Evolutionary conservation across 2,329 filamentous ascomycete species (phyloP).

Genomic region (Botryotinia narcissicola): DNA sequence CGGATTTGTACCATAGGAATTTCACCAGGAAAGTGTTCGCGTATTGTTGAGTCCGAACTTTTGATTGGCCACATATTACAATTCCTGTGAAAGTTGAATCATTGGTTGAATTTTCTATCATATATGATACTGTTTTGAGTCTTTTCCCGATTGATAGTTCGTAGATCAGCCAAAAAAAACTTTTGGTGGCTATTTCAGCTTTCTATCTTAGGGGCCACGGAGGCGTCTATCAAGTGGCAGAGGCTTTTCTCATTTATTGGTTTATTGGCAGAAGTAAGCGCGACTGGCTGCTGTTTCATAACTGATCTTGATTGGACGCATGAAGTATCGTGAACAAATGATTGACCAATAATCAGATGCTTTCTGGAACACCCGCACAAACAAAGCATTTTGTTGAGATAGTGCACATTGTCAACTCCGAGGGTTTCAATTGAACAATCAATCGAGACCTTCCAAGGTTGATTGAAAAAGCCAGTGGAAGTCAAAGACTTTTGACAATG

Average conservation of each 20-base stretch:
- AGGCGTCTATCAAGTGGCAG: conserved; percentile 12
- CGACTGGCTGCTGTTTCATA: neutral
- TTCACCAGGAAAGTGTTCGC: neutral
- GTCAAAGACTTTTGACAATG: neutral
- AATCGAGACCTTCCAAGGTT: neutral
- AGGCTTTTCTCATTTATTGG: conserved; percentile 11
- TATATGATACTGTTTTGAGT: neutral
- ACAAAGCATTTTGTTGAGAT: conserved; percentile 13
- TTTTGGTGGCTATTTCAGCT: conserved; percentile 7
- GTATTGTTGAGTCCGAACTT: neutral
- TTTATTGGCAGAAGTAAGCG: conserved; percentile 17
- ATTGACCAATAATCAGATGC: neutral
- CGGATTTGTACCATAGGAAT: neutral
- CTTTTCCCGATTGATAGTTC: neutral
- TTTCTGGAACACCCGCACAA: conserved; percentile 2
- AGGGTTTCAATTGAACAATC: conserved; percentile 8
- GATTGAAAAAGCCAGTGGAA: neutral
- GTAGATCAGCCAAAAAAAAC: neutral
- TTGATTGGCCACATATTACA: neutral
- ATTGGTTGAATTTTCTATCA: neutral
- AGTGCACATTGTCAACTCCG: neutral
- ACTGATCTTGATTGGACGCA: conserved; percentile 1
- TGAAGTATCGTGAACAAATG: neutral
- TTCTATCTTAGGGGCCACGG: neutral
- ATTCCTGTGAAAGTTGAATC: neutral